Conservation (phyloP, 73 alveolate species). For the Loxodes magnus region DNA sequence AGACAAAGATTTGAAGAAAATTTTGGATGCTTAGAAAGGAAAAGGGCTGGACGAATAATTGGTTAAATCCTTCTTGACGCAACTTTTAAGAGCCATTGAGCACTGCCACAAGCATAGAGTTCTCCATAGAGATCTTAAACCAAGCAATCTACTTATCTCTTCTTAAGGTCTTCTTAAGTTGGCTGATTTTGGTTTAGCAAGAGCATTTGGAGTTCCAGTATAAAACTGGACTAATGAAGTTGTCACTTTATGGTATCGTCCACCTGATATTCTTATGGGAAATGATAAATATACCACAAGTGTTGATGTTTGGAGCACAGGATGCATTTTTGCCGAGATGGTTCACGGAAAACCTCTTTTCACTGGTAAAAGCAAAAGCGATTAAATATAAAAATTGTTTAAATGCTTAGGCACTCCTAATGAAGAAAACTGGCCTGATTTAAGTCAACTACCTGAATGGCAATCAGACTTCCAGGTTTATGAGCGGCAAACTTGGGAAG, state of each 20-base stretch:
- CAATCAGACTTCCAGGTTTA: constrained; percentile 37
- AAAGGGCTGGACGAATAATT: constrained; percentile 43
- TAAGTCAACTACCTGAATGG: constrained; percentile 30
- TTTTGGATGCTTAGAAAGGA: constrained; percentile 39
- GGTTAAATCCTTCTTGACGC: constrained; percentile 41
- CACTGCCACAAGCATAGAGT: constrained; percentile 55
- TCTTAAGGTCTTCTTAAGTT: constrained; percentile 61
- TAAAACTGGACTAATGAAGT: constrained; percentile 83
- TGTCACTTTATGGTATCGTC: constrained; percentile 83
- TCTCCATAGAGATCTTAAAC: constrained; percentile 63
- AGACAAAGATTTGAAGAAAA: constrained; percentile 64
- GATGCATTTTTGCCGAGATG: constrained; percentile 88
- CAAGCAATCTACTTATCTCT: constrained; percentile 50
- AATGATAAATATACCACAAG: constrained; percentile 59
- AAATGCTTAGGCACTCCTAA: constrained; percentile 70
- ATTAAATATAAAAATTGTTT: constrained; percentile 54
- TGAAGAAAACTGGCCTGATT: constrained; percentile 58
- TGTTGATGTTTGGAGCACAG: constrained; percentile 91
- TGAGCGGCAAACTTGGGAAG: constrained; percentile 13
- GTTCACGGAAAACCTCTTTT: constrained; percentile 79
- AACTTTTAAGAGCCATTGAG: constrained; percentile 50
- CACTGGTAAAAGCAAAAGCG: constrained; percentile 51
- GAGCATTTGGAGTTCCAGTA: constrained; percentile 75
- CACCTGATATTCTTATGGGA: constrained; percentile 84
- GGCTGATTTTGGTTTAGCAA: constrained; percentile 90